Evolutionary conservation across 2,329 filamentous ascomycete species (phyloP), one percentile per base, ranked within the genome.

Genomic region (Sarocladiaceae sp.): DNA sequence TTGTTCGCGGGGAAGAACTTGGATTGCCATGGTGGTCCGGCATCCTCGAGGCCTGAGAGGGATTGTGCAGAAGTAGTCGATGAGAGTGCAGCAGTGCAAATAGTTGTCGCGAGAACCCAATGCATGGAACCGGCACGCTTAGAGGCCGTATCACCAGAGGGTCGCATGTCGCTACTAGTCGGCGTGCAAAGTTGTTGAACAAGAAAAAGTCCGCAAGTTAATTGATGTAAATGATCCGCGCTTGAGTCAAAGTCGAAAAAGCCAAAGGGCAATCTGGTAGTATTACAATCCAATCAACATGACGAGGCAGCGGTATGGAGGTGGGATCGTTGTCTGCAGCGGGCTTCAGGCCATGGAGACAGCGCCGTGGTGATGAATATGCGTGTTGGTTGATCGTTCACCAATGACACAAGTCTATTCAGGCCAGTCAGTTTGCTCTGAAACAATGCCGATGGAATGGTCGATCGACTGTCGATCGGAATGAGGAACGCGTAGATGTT

Each of bases 1-100:
- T 28, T 50, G 47, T 36, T n/a, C 33, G 36, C 26, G 15, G 47
- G 58, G 12, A 65, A 57, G 51, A 63, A 63, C 22, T 61, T 59
- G 17, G 59, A 54, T 33, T 64, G 64, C 59, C 61, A 63, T 4
- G 26, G 12, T 22, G 36, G 11, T 13, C 15, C 18, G 7, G 7
- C 22, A n/a, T n/a, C 29, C 3, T 18, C 6, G 11, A 26, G 5
- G 6, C 17, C 44, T n/a, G 26, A 4, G 4, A 33, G 28, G 15
- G 28, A 15, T 12, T 48, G 25, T 15, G 26, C 44, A 33, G 26
- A 6, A 33, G n/a, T 17, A 8, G 18, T 3, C 3, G 26, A 25
- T 17, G 18, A 13, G 15, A 48, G 11, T 15, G 44, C 18, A 11
- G 10, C 26, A 33, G 17, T 7, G 17, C 44, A 48, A 4, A 50